Conservation (phyloP, 768 basidiomycete species). For the Gautieria morchelliformis region DNA sequence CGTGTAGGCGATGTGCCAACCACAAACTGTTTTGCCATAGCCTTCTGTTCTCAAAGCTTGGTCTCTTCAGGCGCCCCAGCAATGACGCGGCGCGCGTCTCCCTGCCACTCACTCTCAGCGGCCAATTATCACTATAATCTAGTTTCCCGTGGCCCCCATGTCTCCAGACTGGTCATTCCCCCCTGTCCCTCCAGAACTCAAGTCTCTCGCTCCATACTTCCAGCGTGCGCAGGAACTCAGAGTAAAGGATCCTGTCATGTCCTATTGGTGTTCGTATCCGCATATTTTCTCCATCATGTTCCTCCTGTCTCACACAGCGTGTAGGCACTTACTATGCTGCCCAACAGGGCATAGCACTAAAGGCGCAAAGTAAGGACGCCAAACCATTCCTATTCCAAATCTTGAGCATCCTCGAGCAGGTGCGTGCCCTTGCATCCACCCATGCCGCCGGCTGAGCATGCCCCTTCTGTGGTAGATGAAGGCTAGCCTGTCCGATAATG, state of each 20-base stretch:
- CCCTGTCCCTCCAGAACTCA: constrained; percentile 23
- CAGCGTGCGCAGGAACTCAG: constrained; percentile 87
- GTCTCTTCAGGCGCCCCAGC: too few relatives aligned
- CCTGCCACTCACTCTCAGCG: too few relatives aligned
- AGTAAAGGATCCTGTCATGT: constrained; percentile 72
- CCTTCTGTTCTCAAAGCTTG: too few relatives aligned
- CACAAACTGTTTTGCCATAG: too few relatives aligned
- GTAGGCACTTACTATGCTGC: constrained; percentile 88
- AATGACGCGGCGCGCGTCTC: too few relatives aligned
- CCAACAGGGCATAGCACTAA: constrained; percentile 69
- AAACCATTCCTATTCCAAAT: constrained; percentile 64
- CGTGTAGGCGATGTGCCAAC: not conserved
- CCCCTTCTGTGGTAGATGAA: constrained; percentile 41
- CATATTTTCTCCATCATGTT: not conserved
- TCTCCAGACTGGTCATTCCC: constrained; percentile 7
- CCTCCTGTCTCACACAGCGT: not conserved
- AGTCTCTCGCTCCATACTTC: constrained; percentile 63
- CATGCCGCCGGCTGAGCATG: not conserved
- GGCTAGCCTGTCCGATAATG: constrained; percentile 56
- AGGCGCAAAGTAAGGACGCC: constrained; percentile 40
- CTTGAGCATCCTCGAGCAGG: constrained; percentile 65
- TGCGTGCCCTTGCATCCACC: constrained; percentile 14
- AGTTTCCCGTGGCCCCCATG: not conserved
- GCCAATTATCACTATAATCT: too few relatives aligned
- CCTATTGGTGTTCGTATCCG: constrained; percentile 83